A percentile compares a stretch with the other conserved stretches of the same genome.
Conservation (phyloP, 129 eudicot genomes). For the Dittrichia graveolens region DNA sequence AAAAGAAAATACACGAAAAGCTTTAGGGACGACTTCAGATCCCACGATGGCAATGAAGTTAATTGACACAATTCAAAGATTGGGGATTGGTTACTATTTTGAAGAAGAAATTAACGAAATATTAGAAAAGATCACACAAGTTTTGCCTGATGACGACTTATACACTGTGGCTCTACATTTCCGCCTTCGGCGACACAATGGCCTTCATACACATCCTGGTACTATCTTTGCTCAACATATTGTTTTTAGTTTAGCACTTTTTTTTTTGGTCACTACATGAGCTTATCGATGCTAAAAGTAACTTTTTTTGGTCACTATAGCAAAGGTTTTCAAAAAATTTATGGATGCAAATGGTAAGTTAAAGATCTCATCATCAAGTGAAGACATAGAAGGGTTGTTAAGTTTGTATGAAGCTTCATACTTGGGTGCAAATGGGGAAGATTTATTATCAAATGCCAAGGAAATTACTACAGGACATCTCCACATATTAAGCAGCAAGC, state of each 20-base stretch:
- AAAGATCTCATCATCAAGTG: constrained; percentile 27
- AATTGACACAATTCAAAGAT: constrained; percentile 53
- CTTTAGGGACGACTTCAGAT: constrained; percentile 26
- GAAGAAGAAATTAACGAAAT: constrained; percentile 40
- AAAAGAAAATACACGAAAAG: constrained; percentile 23
- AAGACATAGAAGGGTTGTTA: constrained; percentile 45
- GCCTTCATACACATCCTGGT: constrained; percentile 43
- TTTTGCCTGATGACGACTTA: constrained; percentile 34
- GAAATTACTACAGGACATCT: constrained; percentile 38
- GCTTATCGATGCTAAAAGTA: not conserved
- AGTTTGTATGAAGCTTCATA: constrained; percentile 68
- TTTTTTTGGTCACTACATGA: not conserved
- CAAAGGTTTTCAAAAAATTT: constrained; percentile 44
- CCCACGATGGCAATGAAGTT: constrained; percentile 33
- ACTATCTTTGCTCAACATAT: not conserved
- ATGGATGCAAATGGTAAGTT: constrained; percentile 43
- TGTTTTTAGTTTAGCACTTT: not conserved
- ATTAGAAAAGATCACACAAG: constrained; percentile 15
- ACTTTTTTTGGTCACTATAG: not conserved
- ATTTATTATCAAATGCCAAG: constrained; percentile 35
- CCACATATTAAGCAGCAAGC: constrained; percentile 25
- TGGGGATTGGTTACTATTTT: constrained; percentile 50
- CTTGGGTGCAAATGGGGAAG: constrained; percentile 46
- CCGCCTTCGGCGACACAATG: constrained; percentile 55
- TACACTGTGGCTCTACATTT: constrained; percentile 44